phyloP scores from a whole-genome alignment of 169 alveolate genomes.

The Theileria equi region DNA sequence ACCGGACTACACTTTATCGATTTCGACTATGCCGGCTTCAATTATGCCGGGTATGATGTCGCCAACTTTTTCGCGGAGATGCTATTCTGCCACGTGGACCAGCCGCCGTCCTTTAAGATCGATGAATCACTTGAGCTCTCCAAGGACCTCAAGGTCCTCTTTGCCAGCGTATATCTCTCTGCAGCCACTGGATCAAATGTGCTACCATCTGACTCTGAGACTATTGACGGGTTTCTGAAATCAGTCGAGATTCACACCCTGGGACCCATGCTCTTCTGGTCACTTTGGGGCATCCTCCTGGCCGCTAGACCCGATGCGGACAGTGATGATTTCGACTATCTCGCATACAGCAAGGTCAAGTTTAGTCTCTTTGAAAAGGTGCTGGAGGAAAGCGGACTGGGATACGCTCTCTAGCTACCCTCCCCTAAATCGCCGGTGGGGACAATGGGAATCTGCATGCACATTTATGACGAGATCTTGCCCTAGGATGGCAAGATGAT shows the following conservation, averaged over 20 bases:
- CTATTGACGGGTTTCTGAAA: conserved; percentile 59
- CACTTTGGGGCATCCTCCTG: conserved; percentile 68
- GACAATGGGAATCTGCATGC: too few species aligned
- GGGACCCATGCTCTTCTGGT: conserved; percentile 74
- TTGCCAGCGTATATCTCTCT: conserved; percentile 70
- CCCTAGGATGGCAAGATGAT: too few species aligned
- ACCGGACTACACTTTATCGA: conserved; percentile 71
- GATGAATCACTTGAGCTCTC: conserved; percentile 64
- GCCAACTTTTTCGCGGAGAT: conserved; percentile 73
- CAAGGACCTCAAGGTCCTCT: conserved; percentile 67
- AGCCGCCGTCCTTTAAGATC: conserved; percentile 64
- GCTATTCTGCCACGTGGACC: conserved; percentile 65
- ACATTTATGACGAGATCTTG: too few species aligned
- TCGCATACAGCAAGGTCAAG: too few species aligned
- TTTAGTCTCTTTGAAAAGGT: too few species aligned
- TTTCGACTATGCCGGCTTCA: conserved; percentile 74
- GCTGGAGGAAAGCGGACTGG: too few species aligned
- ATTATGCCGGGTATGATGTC: conserved; percentile 72
- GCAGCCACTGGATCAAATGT: conserved; percentile 44
- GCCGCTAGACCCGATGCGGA: too few species aligned
- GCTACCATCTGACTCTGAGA: conserved; percentile 24
- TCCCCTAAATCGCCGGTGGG: too few species aligned
- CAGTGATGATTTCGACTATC: too few species aligned
- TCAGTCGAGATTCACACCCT: conserved; percentile 68
- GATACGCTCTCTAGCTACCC: too few species aligned